Evolutionary conservation across 2,329 filamentous ascomycete genomes (phyloP).

Genomic region (Lachnellula willkommii): DNA sequence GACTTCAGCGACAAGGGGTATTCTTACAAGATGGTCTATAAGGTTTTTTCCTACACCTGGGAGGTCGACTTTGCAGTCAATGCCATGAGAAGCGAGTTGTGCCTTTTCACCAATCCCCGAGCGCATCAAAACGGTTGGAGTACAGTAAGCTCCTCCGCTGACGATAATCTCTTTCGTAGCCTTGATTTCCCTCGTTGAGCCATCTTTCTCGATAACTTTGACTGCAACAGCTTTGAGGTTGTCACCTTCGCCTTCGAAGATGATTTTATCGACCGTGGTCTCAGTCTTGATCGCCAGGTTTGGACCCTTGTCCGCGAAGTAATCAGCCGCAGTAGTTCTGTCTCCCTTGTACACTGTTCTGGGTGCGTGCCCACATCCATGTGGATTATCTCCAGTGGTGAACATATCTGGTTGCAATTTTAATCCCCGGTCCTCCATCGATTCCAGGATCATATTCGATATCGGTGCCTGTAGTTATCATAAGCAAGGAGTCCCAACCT

Average conservation of each 20-base stretch:
- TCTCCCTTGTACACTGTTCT: slow-evolving; percentile 48
- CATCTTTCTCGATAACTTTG: slow-evolving; percentile 37
- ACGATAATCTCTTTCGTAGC: slow-evolving; percentile 45
- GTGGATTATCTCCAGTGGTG: slow-evolving; percentile 44
- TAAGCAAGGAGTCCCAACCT: not conserved
- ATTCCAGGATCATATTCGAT: slow-evolving; percentile 49
- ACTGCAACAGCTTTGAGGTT: slow-evolving; percentile 43
- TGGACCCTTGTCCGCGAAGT: slow-evolving; percentile 36
- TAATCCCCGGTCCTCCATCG: slow-evolving; percentile 49
- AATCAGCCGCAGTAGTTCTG: slow-evolving; percentile 50
- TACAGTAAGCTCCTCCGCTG: slow-evolving; percentile 43
- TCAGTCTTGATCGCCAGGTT: slow-evolving; percentile 40
- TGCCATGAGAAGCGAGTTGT: slow-evolving; percentile 39
- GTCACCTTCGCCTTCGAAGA: slow-evolving; percentile 36
- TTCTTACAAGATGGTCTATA: slow-evolving; percentile 47
- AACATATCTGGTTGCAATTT: slow-evolving; percentile 56
- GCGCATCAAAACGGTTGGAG: slow-evolving; percentile 43
- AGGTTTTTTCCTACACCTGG: slow-evolving; percentile 60
- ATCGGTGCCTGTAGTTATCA: slow-evolving; percentile 39
- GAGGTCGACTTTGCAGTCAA: slow-evolving; percentile 49
- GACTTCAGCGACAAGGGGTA: slow-evolving; percentile 1
- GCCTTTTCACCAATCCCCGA: slow-evolving; percentile 40
- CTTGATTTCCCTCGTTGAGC: slow-evolving; percentile 34
- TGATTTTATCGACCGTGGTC: slow-evolving; percentile 47
- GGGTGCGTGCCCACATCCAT: slow-evolving; percentile 51